These are phyloP conservation scores for Bertia moriformis DNA, from an alignment of 2,329 filamentous ascomycete species.

Conservation along the genomic window DNA sequence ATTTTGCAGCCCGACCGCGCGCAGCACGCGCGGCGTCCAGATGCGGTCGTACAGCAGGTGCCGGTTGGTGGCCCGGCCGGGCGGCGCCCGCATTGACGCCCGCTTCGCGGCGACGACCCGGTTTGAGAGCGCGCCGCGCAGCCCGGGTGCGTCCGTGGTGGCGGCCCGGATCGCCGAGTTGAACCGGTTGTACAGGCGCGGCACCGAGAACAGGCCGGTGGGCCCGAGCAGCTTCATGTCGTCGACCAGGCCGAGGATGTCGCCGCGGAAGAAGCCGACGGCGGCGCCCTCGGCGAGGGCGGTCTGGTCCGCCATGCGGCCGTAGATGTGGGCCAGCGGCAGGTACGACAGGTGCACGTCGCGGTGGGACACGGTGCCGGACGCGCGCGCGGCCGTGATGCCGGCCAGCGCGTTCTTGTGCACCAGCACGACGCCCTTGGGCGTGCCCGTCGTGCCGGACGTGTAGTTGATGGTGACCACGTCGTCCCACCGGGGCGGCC, in stretches of 20 bases:
- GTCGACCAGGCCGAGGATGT: constrained; percentile 75
- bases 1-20: constrained; percentile 68
- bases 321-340: constrained; percentile 86
- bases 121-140: constrained; percentile 69
- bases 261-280: constrained; percentile 88
- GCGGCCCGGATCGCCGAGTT: constrained; percentile 66
- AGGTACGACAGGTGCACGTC: constrained; percentile 75
- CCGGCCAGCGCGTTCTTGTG: constrained; percentile 70
- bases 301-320: constrained; percentile 67
- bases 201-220: constrained; percentile 74
- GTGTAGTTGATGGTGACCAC: constrained; percentile 84
- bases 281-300: constrained; percentile 57
- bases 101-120: constrained; percentile 70
- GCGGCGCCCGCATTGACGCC: constrained; percentile 58
- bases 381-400: constrained; percentile 42
- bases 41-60: constrained; percentile 72
- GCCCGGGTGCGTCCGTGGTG: constrained; percentile 64
- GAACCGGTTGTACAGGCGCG: constrained; percentile 82
- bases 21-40: constrained; percentile 76
- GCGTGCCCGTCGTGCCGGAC: constrained; percentile 68
- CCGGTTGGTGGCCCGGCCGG: constrained; percentile 61
- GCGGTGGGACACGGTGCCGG: constrained; percentile 25
- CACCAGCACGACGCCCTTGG: constrained; percentile 72
- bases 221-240: constrained; percentile 80
- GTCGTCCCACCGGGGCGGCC: constrained; percentile 60